Conservation (phyloP, 495 filamentous ascomycete genomes). For the Chlorociboria aeruginascens region DNA sequence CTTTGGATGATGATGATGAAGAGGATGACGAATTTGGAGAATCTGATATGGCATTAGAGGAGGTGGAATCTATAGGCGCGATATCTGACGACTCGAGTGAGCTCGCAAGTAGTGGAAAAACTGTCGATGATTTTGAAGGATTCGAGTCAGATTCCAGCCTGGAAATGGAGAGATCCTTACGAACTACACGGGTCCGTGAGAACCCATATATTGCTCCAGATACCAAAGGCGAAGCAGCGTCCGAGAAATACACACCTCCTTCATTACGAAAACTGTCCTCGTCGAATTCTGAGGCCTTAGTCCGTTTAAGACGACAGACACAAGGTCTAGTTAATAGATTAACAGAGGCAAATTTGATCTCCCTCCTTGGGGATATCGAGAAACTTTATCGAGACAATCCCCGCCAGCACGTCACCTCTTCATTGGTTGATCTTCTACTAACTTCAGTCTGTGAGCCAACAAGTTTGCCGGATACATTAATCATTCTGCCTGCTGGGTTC, state of each 20-base stretch:
- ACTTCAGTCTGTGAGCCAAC: conserved; percentile 65
- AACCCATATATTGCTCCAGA: conserved; percentile 41
- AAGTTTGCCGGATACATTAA: conserved; percentile 68
- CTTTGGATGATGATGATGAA: conserved; percentile 6
- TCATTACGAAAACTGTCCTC: conserved; percentile 54
- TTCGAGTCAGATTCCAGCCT: conserved; percentile 17
- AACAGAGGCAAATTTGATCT: conserved; percentile 76
- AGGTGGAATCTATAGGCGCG: conserved; percentile 15
- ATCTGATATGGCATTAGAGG: conserved; percentile 14
- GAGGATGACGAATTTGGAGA: conserved; percentile 12
- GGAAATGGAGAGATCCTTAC: not conserved
- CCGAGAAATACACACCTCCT: conserved; percentile 72
- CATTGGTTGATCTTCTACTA: conserved; percentile 60
- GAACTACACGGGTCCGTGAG: conserved; percentile 26
- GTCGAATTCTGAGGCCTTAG: conserved; percentile 54
- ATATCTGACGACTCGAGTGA: conserved; percentile 17
- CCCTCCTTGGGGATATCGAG: conserved; percentile 70
- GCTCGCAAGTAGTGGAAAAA: conserved; percentile 18
- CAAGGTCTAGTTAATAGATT: conserved; percentile 88
- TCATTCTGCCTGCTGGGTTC: conserved; percentile 85
- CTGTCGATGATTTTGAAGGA: conserved; percentile 23
- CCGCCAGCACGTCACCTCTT: conserved; percentile 72
- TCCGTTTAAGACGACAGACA: conserved; percentile 61
- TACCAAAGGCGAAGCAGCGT: conserved; percentile 17
- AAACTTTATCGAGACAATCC: conserved; percentile 71